These are phyloP conservation scores for Syzygium oleosum DNA, from an alignment of 345 rosid genomes.

Conservation along the genomic window DNA sequence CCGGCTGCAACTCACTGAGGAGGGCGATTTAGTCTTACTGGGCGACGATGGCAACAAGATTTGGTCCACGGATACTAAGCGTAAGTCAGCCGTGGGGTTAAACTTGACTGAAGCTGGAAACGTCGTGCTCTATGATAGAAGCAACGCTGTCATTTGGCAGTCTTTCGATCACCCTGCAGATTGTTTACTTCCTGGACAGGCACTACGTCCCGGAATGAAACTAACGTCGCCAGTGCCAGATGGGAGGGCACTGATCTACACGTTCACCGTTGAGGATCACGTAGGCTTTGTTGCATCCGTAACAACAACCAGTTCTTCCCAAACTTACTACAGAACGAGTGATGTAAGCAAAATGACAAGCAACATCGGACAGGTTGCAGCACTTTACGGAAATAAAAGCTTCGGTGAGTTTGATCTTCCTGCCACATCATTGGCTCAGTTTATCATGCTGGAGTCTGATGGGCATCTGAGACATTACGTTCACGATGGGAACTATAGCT, in stretches of 20 bases:
- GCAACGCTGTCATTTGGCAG: background rate
- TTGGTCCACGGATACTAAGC: background rate
- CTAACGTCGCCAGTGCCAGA: background rate
- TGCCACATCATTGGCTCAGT: background rate
- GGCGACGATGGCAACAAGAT: background rate
- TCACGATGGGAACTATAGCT: background rate
- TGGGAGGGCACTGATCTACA: background rate
- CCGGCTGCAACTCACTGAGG: background rate
- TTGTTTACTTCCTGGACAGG: background rate
- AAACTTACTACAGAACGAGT: fast-evolving
- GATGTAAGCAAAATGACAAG: background rate
- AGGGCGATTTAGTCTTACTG: background rate
- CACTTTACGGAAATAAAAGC: background rate
- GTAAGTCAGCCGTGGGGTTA: background rate
- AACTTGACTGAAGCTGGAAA: background rate
- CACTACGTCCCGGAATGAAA: background rate
- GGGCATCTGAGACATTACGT: background rate
- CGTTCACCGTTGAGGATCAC: fast-evolving
- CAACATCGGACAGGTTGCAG: fast-evolving
- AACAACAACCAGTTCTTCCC: background rate
- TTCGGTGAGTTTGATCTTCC: background rate
- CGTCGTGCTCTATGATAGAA: background rate
- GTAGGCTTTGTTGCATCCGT: background rate
- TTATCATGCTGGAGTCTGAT: fast-evolving
- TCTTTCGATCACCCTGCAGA: background rate